These are phyloP conservation scores for Colletotrichum sp. DNA, from an alignment of 2,329 filamentous ascomycete genomes.

Conservation along the genomic window DNA sequence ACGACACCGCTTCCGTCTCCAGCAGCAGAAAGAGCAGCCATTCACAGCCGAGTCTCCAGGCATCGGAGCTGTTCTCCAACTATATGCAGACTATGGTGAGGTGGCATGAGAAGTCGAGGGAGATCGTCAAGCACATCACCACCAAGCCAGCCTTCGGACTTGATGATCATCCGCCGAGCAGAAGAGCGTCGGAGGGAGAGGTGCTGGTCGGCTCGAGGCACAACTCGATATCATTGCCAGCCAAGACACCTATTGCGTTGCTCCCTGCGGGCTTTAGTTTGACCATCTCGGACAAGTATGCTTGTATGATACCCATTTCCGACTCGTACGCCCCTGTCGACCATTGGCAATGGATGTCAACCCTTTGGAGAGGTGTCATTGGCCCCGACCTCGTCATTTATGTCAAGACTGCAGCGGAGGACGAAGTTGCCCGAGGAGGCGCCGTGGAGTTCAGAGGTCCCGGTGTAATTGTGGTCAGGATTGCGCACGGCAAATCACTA, in stretches of 20 bases:
- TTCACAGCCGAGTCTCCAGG: slow-evolving; percentile 27
- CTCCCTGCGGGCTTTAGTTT: slow-evolving; percentile 82
- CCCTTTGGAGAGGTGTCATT: slow-evolving; percentile 86
- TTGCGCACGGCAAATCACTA: slow-evolving; percentile 48
- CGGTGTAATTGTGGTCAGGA: slow-evolving; percentile 60
- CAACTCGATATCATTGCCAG: background rate
- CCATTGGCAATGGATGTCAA: slow-evolving; percentile 98
- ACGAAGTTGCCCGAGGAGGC: slow-evolving; percentile 41
- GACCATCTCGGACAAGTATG: slow-evolving; percentile 77
- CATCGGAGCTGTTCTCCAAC: slow-evolving; percentile 48
- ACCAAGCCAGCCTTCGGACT: slow-evolving; percentile 20
- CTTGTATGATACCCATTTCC: slow-evolving; percentile 73
- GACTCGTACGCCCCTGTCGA: slow-evolving; percentile 84
- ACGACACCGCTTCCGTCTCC: background rate
- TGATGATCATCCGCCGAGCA: background rate
- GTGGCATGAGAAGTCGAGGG: slow-evolving; percentile 78
- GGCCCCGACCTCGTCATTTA: slow-evolving; percentile 83
- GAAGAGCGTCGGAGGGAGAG: slow-evolving; percentile 17
- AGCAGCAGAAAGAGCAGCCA: slow-evolving; percentile 21
- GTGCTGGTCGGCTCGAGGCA: background rate
- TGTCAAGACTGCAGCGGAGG: slow-evolving; percentile 48
- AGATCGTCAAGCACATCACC: slow-evolving; percentile 65
- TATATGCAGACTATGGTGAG: slow-evolving; percentile 72
- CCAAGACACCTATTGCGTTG: slow-evolving; percentile 72
- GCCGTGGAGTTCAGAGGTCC: slow-evolving; percentile 64